Conservation (phyloP, 345 rosid genomes). For the Citrus cavaleriei region DNA sequence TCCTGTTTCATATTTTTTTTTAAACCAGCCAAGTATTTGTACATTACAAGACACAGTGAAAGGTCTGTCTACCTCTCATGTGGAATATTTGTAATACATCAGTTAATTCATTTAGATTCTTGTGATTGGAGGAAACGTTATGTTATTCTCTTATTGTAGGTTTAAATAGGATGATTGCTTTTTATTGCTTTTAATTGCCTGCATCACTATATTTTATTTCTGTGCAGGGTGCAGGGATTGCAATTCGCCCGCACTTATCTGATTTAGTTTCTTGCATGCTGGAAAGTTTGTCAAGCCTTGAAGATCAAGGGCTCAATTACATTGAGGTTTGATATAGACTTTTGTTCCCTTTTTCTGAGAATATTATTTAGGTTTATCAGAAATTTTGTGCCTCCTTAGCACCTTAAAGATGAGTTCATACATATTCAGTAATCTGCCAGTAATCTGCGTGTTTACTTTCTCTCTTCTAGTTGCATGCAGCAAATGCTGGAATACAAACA, state of each 20-base stretch:
- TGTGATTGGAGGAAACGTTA: neutral
- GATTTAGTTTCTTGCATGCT: conserved; percentile 97
- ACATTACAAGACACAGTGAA: neutral
- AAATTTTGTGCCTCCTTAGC: conserved; percentile 9
- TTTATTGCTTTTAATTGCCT: conserved; percentile 4
- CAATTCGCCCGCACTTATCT: conserved; percentile 84
- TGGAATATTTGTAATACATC: neutral
- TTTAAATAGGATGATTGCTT: neutral
- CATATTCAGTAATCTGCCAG: conserved; percentile 4
- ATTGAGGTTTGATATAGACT: conserved; percentile 60
- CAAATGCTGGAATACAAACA: conserved; percentile 83
- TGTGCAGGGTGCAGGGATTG: conserved; percentile 82
- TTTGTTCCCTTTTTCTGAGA: neutral
- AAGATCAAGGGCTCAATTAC: conserved; percentile 96
- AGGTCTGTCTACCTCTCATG: neutral
- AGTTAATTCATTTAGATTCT: neutral
- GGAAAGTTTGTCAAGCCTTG: conserved; percentile 98
- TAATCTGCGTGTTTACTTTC: conserved; percentile 8
- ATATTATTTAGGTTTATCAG: conserved; percentile 55
- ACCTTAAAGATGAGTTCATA: neutral
- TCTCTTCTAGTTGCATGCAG: conserved; percentile 85
- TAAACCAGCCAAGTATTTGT: neutral
- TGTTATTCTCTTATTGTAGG: neutral
- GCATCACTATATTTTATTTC: neutral
- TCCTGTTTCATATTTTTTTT: neutral